Evolutionary conservation across 2,329 filamentous ascomycete species (phyloP).

Genomic region (Fusarium sp.): DNA sequence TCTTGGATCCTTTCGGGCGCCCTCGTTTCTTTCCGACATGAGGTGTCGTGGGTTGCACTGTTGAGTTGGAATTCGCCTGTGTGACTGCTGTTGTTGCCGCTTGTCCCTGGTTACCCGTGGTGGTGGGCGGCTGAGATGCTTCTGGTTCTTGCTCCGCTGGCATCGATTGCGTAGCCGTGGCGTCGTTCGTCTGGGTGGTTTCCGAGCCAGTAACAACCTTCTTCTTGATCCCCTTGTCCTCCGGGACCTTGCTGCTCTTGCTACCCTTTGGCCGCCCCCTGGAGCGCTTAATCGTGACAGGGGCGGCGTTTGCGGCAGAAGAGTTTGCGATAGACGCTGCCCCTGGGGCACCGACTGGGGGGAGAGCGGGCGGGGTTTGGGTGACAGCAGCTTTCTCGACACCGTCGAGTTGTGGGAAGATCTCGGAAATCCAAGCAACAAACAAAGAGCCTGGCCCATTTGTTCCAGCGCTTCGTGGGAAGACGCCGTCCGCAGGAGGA

Average conservation of each 20-base stretch:
- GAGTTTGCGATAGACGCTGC: slow-evolving; percentile 17
- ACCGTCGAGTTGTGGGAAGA: slow-evolving; percentile 63
- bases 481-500: slow-evolving; percentile 62
- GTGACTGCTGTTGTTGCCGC: slow-evolving; percentile 13
- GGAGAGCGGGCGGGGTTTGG: slow-evolving; percentile 23
- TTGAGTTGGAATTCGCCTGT: slow-evolving; percentile 10
- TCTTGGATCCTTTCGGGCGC: slow-evolving; percentile 61
- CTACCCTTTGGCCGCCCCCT: slow-evolving; percentile 70
- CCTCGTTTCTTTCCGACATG: slow-evolving; percentile 49
- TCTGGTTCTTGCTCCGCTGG: neutral
- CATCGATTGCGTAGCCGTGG: slow-evolving; percentile 1
- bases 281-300: slow-evolving; percentile 53
- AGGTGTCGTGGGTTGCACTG: slow-evolving; percentile 32
- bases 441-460: slow-evolving; percentile 70
- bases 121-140: slow-evolving; percentile 1
- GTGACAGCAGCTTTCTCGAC: slow-evolving; percentile 27
- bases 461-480: slow-evolving; percentile 66
- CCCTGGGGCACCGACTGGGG: slow-evolving; percentile 5
- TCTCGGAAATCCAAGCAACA: slow-evolving; percentile 72
- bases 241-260: slow-evolving; percentile 52
- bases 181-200: slow-evolving; percentile 5
- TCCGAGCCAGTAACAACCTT: slow-evolving; percentile 25
- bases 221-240: slow-evolving; percentile 67
- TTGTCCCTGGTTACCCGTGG: slow-evolving; percentile 3
- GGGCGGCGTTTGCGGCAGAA: slow-evolving; percentile 13